Evolutionary conservation across 1,284 basidiomycete genomes (phyloP).

Genomic region (Agaricales sp.): DNA sequence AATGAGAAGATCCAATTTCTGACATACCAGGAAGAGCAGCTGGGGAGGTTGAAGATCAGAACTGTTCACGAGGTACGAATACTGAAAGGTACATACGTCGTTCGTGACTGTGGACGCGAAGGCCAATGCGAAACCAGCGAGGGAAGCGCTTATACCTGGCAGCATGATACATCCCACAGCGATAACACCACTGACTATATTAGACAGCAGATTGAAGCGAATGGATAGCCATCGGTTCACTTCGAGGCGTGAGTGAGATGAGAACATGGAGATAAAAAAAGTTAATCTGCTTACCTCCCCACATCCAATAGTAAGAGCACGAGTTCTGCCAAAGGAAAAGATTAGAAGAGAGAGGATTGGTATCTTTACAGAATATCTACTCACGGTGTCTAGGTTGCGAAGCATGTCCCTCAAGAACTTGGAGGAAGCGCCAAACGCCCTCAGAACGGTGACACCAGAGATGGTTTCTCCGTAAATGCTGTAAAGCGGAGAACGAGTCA

Average conservation of each 20-base stretch:
- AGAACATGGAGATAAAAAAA: conserved; percentile 4
- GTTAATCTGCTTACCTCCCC: conserved; percentile 48
- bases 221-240: conserved; percentile 76
- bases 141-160: conserved; percentile 63
- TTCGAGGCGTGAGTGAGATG: conserved; percentile 17
- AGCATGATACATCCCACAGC: conserved; percentile 60
- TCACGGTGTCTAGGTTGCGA: conserved; percentile 69
- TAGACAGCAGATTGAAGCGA: conserved; percentile 77
- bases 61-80: conserved; percentile 30
- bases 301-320: conserved; percentile 81
- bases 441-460: conserved; percentile 77
- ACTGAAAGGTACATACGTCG: conserved; percentile 36
- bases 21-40: conserved; percentile 37
- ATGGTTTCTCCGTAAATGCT: conserved; percentile 90
- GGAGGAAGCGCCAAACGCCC: conserved; percentile 82
- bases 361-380: conserved; percentile 15
- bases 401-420: conserved; percentile 85
- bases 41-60: conserved; percentile 12
- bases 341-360: conserved; percentile 5
- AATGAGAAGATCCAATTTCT: not conserved
- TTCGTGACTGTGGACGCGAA: conserved; percentile 70
- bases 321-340: conserved; percentile 36
- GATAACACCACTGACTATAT: conserved; percentile 62
- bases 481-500: conserved; percentile 86
- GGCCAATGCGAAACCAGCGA: conserved; percentile 78